Evolutionary conservation across 2,329 filamentous ascomycete species (phyloP).

Genomic region (Trichoderma gracile): DNA sequence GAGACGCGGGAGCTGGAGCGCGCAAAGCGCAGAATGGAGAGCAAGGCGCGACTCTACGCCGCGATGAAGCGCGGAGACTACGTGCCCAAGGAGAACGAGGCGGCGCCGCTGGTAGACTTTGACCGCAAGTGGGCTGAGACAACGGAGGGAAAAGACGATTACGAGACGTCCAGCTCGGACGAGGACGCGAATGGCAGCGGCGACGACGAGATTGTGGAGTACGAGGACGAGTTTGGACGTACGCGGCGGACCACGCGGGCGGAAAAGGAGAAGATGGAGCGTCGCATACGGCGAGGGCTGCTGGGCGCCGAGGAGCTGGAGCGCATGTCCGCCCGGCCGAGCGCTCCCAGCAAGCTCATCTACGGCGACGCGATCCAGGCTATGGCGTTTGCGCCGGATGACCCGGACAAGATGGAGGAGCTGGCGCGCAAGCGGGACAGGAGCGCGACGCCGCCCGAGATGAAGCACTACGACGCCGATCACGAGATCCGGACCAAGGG

Average conservation of each 20-base stretch:
- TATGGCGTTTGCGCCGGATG: conserved; percentile 77
- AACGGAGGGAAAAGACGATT: conserved; percentile 59
- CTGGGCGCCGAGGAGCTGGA: conserved; percentile 63
- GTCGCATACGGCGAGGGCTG: conserved; percentile 51
- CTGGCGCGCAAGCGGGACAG: conserved; percentile 77
- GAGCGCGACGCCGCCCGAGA: conserved; percentile 75
- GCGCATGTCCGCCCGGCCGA: conserved; percentile 66
- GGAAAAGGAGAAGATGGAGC: conserved; percentile 65
- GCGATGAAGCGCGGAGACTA: conserved; percentile 90
- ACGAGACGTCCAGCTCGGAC: conserved; percentile 48
- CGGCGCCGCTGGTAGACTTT: conserved; percentile 81
- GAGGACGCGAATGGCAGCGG: conserved; percentile 46
- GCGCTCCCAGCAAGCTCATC: conserved; percentile 70
- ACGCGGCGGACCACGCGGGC: conserved; percentile 69
- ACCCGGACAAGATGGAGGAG: conserved; percentile 71
- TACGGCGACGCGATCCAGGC: conserved; percentile 83
- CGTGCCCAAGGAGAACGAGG: conserved; percentile 63
- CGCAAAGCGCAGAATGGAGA: conserved; percentile 79
- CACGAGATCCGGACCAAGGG: conserved; percentile 85
- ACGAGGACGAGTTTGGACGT: conserved; percentile 91
- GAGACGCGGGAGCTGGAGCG: conserved; percentile 69
- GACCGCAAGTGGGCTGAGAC: conserved; percentile 91
- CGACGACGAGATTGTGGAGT: conserved; percentile 71
- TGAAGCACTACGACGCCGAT: conserved; percentile 81
- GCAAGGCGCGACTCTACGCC: conserved; percentile 85